These are phyloP conservation scores for Lycium barbarum DNA, from an alignment of 257 asterid genomes.

Conservation along the genomic window DNA sequence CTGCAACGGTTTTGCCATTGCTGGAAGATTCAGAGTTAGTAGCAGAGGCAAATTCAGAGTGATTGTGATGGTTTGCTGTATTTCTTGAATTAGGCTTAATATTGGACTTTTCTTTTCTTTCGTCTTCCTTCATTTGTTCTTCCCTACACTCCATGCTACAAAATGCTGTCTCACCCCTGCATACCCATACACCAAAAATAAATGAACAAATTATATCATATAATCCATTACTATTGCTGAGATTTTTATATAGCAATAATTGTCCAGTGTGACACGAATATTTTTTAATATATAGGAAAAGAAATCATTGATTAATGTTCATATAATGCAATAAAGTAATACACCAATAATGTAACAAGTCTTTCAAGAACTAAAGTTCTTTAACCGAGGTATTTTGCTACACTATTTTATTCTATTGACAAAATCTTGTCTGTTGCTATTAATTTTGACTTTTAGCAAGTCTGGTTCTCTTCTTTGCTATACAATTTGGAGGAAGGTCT, in stretches of 20 bases:
- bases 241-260: not conserved
- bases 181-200: not conserved
- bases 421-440: not conserved
- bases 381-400: not conserved
- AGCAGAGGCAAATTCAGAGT: conserved; percentile 31
- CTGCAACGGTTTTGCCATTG: conserved; percentile 37
- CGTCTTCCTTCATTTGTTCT: conserved; percentile 52
- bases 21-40: conserved; percentile 38
- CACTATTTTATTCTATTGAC: not conserved
- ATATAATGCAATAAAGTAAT: not conserved
- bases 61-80: conserved; percentile 33
- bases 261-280: not conserved
- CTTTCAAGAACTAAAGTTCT: not conserved
- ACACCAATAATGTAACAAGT: not conserved
- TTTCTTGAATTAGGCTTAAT: not conserved
- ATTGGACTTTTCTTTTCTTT: conserved; percentile 38
- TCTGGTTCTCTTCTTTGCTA: not conserved
- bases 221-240: not conserved
- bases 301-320: not conserved
- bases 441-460: not conserved
- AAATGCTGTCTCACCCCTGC: conserved; percentile 57
- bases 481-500: conserved; percentile 3
- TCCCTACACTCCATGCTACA: conserved; percentile 60
- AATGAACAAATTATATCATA: not conserved
- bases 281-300: not conserved